A percentile compares a stretch with the other conserved stretches of the same genome.
These are phyloP conservation scores for Starmerella potacharoeniae DNA, from an alignment of 805 yeast species.

Conservation along the genomic window DNA sequence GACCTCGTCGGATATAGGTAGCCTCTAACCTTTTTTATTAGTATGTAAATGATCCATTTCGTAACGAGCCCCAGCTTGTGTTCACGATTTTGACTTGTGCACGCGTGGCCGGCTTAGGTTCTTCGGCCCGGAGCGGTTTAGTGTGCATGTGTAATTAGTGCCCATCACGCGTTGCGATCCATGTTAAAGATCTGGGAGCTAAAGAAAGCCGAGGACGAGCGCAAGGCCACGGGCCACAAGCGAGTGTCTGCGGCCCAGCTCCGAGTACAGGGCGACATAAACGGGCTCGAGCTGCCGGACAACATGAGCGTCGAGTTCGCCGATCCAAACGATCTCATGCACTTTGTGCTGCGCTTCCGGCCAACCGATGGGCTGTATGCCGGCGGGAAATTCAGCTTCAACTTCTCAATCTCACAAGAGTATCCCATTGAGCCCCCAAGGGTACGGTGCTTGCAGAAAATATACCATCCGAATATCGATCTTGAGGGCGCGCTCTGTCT, in stretches of 20 bases:
- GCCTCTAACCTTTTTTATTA: too few species aligned
- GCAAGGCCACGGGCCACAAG: conserved; percentile 26
- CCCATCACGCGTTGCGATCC: not conserved
- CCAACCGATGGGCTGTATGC: conserved; percentile 68
- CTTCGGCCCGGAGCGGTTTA: not conserved
- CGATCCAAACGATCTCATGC: conserved; percentile 47
- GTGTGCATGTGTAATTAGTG: not conserved
- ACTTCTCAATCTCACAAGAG: conserved; percentile 51
- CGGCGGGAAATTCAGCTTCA: conserved; percentile 59
- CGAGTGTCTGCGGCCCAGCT: conserved; percentile 53
- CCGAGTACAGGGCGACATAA: conserved; percentile 60
- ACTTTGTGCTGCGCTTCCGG: conserved; percentile 43
- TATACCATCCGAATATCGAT: conserved; percentile 92
- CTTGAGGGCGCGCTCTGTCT: conserved; percentile 81
- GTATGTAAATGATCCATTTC: too few species aligned
- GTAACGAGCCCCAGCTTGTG: too few species aligned
- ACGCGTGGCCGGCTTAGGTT: too few species aligned
- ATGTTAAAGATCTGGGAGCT: conserved; percentile 49
- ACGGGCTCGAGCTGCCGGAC: conserved; percentile 53
- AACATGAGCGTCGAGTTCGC: conserved; percentile 44
- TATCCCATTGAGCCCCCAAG: conserved; percentile 92
- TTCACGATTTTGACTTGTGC: too few species aligned
- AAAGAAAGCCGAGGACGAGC: conserved; percentile 45
- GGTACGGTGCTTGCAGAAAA: conserved; percentile 55
- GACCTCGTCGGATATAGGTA: too few species aligned